Evolutionary conservation across 768 basidiomycete species (phyloP).

Genomic region (Lactifluus subvellereus): DNA sequence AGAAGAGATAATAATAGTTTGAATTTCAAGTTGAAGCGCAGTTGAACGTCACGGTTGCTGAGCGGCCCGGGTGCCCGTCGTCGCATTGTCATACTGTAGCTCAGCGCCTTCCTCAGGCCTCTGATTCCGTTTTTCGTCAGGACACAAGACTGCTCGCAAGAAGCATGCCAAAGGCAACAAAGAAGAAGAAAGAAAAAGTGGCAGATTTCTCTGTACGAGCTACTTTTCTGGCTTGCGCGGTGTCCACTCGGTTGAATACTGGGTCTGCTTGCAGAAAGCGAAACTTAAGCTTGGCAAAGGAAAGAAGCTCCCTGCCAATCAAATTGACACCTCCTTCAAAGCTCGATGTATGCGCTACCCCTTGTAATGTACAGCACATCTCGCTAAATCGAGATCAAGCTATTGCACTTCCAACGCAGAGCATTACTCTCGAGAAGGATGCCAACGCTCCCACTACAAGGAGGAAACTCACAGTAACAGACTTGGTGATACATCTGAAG

Average conservation of each 20-base stretch:
- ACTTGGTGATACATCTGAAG: constrained; percentile 71
- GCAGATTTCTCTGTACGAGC: constrained; percentile 74
- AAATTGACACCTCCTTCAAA: constrained; percentile 93
- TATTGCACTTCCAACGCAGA: constrained; percentile 85
- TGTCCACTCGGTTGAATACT: not conserved
- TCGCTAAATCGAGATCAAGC: constrained; percentile 40
- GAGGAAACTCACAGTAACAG: constrained; percentile 66
- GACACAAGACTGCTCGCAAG: not conserved
- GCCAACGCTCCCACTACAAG: constrained; percentile 61
- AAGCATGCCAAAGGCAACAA: constrained; percentile 77
- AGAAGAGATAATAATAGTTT: not conserved
- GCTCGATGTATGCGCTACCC: constrained; percentile 58
- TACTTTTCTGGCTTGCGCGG: not conserved
- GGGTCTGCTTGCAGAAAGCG: constrained; percentile 60
- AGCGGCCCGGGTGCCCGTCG: constrained; percentile 8
- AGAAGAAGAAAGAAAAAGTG: constrained; percentile 81
- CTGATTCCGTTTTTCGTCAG: too few species aligned
- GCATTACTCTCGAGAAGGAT: constrained; percentile 56
- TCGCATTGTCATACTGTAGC: too few species aligned
- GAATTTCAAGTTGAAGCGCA: not conserved
- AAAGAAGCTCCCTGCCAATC: constrained; percentile 76
- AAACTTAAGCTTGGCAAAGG: constrained; percentile 96
- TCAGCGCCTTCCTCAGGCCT: too few species aligned
- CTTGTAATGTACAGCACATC: not conserved
- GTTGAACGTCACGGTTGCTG: not conserved